Percentiles rank a stretch among this genome's conserved stretches.
Conservation (phyloP, 768 basidiomycete genomes). For the Coprinellus micaceus region DNA sequence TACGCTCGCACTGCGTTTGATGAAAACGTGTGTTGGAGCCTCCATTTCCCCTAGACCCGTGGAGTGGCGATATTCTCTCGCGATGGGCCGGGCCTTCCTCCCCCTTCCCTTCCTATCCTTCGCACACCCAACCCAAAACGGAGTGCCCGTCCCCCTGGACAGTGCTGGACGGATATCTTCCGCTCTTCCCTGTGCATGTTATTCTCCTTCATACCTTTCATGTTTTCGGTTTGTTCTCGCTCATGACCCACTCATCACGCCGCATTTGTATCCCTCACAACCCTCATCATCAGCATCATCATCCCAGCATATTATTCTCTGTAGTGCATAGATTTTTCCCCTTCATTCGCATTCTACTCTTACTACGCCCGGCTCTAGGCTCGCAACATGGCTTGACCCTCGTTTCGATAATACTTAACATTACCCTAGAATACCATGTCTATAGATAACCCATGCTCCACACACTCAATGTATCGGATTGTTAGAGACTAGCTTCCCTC, state of each 20-base stretch:
- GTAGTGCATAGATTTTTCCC: neutral
- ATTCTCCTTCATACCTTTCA: neutral
- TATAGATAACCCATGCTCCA: neutral
- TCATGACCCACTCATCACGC: neutral
- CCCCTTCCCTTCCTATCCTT: neutral
- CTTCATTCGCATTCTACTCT: neutral
- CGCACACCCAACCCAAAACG: neutral
- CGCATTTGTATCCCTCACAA: neutral
- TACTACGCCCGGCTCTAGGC: neutral
- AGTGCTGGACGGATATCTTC: neutral
- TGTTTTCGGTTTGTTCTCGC: neutral
- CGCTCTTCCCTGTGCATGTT: neutral
- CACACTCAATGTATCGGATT: neutral
- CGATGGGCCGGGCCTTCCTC: neutral
- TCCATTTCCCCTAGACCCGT: neutral
- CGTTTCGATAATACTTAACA: neutral
- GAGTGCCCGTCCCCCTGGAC: neutral
- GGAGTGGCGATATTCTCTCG: neutral
- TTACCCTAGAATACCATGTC: neutral
- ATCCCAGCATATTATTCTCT: neutral
- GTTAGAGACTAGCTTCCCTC: neutral
- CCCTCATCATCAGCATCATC: neutral
- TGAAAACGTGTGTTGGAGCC: slow-evolving; percentile 5
- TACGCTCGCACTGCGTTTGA: slow-evolving; percentile 20
- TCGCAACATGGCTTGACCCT: neutral